These are phyloP conservation scores for Talaromyces pinophilus DNA, from an alignment of 2,329 filamentous ascomycete species.

Conservation along the genomic window DNA sequence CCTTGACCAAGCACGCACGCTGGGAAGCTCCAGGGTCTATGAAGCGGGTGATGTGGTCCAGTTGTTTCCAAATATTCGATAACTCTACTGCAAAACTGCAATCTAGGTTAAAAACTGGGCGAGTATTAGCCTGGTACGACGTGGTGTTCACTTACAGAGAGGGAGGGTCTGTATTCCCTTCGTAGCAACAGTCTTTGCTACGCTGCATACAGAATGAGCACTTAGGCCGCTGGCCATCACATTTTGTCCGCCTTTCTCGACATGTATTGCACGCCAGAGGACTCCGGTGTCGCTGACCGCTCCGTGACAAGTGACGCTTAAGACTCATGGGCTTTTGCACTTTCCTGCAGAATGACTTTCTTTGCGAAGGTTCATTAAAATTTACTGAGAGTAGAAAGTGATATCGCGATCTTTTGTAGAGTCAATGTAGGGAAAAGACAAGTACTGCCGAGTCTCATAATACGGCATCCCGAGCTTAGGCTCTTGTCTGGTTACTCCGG, in stretches of 20 bases:
- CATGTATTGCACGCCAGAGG: conserved; percentile 14
- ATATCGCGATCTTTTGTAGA: background rate
- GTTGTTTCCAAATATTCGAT: conserved; percentile 3
- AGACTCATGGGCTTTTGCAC: conserved; percentile 8
- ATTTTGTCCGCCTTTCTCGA: conserved; percentile 23
- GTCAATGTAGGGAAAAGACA: background rate
- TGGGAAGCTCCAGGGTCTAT: background rate
- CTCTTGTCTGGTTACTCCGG: background rate
- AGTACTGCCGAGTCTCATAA: background rate
- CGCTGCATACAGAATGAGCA: conserved; percentile 19
- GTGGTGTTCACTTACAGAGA: background rate
- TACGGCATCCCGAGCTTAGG: background rate
- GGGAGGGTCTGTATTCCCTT: background rate
- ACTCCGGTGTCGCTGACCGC: conserved; percentile 12
- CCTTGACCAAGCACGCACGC: conserved; percentile 1
- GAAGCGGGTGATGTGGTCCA: background rate
- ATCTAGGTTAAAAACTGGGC: conserved; percentile 1
- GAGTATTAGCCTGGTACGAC: background rate
- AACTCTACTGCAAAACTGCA: conserved; percentile 1
- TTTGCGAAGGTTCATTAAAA: background rate
- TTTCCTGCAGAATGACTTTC: background rate
- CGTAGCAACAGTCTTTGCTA: conserved; percentile 21
- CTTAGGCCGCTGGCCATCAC: conserved; percentile 20
- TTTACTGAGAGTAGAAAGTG: background rate
- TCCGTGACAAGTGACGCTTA: background rate